Evolutionary conservation across 306 rosid genomes (phyloP).

Genomic region (Prunus fruticosa): DNA sequence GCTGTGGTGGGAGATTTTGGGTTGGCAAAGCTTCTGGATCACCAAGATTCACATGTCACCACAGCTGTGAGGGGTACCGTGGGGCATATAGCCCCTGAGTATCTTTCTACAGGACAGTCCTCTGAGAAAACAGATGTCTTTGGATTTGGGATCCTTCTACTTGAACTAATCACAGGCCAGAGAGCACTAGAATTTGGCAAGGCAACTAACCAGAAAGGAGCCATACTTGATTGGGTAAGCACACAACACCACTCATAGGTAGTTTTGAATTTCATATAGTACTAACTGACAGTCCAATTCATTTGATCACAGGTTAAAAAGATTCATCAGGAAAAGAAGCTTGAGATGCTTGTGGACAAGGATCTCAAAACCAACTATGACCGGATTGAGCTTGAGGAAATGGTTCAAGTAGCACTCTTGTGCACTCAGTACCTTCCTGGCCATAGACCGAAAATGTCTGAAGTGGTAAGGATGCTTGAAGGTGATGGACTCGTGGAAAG

Average conservation of each 20-base stretch:
- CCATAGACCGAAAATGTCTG: slow-evolving; percentile 87
- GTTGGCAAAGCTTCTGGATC: slow-evolving; percentile 93
- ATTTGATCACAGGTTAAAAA: slow-evolving; percentile 61
- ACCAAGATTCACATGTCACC: slow-evolving; percentile 92
- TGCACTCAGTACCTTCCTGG: slow-evolving; percentile 89
- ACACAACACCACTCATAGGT: background rate
- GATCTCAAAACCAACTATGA: slow-evolving; percentile 75
- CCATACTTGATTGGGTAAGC: slow-evolving; percentile 90
- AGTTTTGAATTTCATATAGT: background rate
- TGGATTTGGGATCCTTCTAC: slow-evolving; percentile 89
- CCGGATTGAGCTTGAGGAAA: slow-evolving; percentile 77
- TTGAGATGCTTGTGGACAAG: slow-evolving; percentile 81
- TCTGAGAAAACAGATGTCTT: slow-evolving; percentile 96
- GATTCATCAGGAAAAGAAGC: slow-evolving; percentile 75
- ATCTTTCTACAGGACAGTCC: slow-evolving; percentile 94
- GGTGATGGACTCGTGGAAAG: slow-evolving; percentile 89
- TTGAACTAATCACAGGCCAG: slow-evolving; percentile 84
- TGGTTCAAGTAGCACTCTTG: slow-evolving; percentile 84
- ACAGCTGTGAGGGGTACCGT: slow-evolving; percentile 95
- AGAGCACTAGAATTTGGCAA: slow-evolving; percentile 89
- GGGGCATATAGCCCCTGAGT: slow-evolving; percentile 95
- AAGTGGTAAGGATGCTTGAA: slow-evolving; percentile 92
- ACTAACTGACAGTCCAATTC: background rate
- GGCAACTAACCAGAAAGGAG: slow-evolving; percentile 88
- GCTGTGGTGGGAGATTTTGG: slow-evolving; percentile 98